These are phyloP conservation scores for Tolypocladium ovalisporum DNA, from an alignment of 2,329 filamentous ascomycete genomes.

Conservation along the genomic window DNA sequence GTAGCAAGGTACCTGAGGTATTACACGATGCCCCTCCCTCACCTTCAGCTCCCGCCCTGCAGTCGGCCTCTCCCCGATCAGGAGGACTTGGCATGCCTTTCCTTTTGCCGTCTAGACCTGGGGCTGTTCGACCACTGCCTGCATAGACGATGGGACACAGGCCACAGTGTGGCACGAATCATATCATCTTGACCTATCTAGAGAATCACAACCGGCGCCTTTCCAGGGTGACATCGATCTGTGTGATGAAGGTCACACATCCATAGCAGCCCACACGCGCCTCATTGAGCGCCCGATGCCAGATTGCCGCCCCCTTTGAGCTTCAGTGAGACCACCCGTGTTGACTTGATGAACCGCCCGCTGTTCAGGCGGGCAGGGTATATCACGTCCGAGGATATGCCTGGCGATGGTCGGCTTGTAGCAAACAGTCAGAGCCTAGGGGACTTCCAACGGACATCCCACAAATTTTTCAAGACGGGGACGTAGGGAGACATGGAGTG, in stretches of 20 bases:
- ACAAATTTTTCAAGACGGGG: too few species aligned
- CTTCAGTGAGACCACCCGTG: background rate
- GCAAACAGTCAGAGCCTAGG: background rate
- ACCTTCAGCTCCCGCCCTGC: background rate
- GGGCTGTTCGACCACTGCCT: background rate
- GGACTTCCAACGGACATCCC: background rate
- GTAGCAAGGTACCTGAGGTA: too few species aligned
- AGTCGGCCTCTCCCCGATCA: background rate
- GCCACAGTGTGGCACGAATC: background rate
- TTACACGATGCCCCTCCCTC: background rate
- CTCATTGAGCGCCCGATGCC: background rate
- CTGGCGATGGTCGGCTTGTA: background rate
- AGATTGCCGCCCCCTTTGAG: background rate
- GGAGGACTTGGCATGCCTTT: background rate
- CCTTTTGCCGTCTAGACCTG: background rate
- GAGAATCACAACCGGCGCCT: too few species aligned
- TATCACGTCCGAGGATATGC: background rate
- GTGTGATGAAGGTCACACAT: background rate
- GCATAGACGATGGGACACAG: background rate
- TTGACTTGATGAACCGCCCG: background rate
- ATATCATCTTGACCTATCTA: background rate
- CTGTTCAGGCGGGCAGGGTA: background rate
- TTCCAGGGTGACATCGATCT: background rate
- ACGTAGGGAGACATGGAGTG: too few species aligned
- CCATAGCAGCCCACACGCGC: background rate